Conservation (phyloP, 2,329 filamentous ascomycete genomes). For the Aspergillus puulaauensis region DNA sequence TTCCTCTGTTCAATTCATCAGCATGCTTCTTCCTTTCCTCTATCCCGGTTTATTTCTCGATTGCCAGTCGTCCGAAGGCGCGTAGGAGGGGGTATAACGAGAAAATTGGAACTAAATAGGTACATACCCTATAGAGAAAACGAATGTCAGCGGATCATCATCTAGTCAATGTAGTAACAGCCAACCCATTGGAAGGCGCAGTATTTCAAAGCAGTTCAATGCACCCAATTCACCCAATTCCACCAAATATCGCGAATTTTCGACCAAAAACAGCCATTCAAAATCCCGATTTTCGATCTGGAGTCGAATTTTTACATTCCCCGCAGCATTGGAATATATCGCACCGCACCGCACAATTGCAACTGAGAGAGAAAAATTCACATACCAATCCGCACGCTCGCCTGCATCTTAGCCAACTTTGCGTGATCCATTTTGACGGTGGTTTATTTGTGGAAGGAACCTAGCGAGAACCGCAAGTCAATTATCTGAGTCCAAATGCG, state of each 20-base stretch:
- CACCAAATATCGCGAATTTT: not conserved
- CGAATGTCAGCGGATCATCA: not conserved
- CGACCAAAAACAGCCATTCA: not conserved
- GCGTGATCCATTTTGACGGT: conserved; percentile 62
- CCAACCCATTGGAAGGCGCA: too few species aligned
- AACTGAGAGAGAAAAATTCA: conserved; percentile 27
- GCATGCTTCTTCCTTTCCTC: not conserved
- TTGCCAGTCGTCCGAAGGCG: not conserved
- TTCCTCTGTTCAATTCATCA: conserved; percentile 63
- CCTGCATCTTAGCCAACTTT: conserved; percentile 66
- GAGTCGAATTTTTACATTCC: not conserved
- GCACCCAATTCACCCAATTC: not conserved
- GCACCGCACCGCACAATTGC: conserved; percentile 4
- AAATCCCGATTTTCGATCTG: not conserved
- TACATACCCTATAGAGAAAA: not conserved
- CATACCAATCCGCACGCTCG: conserved; percentile 70
- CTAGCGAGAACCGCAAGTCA: conserved; percentile 16
- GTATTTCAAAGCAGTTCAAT: not conserved
- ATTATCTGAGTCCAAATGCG: conserved; percentile 15
- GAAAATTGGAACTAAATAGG: not conserved
- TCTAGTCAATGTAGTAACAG: not conserved
- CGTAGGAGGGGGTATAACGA: not conserved
- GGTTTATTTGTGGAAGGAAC: conserved; percentile 19
- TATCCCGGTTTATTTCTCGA: not conserved
- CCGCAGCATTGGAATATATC: not conserved